Evolutionary conservation across 75 land plant species (phyloP), one percentile per base, ranked within the genome.

Genomic region (Gnetum montanum): DNA sequence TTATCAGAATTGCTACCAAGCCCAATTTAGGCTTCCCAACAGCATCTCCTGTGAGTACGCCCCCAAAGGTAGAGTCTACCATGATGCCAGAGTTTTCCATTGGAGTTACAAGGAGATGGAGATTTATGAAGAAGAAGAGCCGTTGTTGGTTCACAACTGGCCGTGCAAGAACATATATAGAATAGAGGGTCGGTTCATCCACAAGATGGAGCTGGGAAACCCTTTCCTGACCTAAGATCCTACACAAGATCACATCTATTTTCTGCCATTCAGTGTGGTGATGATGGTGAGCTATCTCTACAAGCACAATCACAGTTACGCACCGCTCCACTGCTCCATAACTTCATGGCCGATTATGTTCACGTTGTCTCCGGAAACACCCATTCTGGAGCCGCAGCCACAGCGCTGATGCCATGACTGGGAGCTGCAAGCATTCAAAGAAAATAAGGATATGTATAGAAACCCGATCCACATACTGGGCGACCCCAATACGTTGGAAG

Each of bases 31-130:
- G n/a, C n/a, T n/a, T n/a, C n/a, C n/a, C n/a, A n/a, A n/a, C n/a
- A n/a, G n/a, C n/a, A n/a, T n/a, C n/a, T n/a, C n/a, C n/a, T n/a
- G n/a, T n/a, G n/a, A n/a, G n/a, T n/a, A n/a, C n/a, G n/a, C n/a
- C n/a, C n/a, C n/a, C n/a, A n/a, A n/a, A n/a, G n/a, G n/a, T n/a
- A n/a, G n/a, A n/a, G n/a, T n/a, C n/a, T n/a, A n/a, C n/a, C n/a
- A n/a, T n/a, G n/a, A n/a, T n/a, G n/a, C n/a, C n/a, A n/a, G n/a
- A n/a, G n/a, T n/a, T n/a, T n/a, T n/a, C n/a, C n/a, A n/a, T n/a
- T n/a, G 98, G 80, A 94, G 98, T 56, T 94, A 85, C 61, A 6
- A 41, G 60, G 96, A 94, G 56, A 94, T 94, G 98, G 95, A 85
- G 71, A 79, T 59, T 52, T 94, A 94, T 57, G 47, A 57, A 22